Percentiles rank a stretch among this genome's conserved stretches.
Conservation (phyloP, 805 yeast genomes). For the Candida verbasci region DNA sequence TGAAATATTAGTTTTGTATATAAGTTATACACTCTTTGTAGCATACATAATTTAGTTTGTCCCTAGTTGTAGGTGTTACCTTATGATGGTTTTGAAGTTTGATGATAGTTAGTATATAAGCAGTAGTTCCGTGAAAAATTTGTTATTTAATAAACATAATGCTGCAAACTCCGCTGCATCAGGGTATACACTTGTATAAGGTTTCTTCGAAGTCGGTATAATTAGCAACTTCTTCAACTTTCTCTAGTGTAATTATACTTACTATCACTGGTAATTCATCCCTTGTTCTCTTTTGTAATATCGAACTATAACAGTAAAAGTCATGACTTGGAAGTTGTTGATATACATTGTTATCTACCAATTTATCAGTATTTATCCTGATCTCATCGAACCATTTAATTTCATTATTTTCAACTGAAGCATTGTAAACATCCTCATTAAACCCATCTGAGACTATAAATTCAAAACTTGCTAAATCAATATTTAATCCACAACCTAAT, state of each 20-base stretch:
- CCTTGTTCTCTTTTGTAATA: slow-evolving; percentile 3
- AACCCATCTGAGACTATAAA: slow-evolving; percentile 11
- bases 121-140: too few relatives aligned
- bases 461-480: slow-evolving; percentile 17
- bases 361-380: slow-evolving; percentile 5
- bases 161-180: too few relatives aligned
- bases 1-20: too few relatives aligned
- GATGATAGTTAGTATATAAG: too few relatives aligned
- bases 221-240: neutral
- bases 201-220: neutral
- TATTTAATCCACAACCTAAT: slow-evolving; percentile 52
- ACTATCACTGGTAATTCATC: slow-evolving; percentile 14
- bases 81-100: too few relatives aligned
- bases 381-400: slow-evolving; percentile 11
- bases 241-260: slow-evolving; percentile 8
- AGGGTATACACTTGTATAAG: neutral
- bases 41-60: too few relatives aligned
- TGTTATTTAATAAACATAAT: too few relatives aligned
- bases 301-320: slow-evolving; percentile 11
- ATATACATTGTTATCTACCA: slow-evolving; percentile 7
- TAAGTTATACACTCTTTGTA: too few relatives aligned
- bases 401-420: slow-evolving; percentile 1
- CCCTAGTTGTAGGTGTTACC: too few relatives aligned
- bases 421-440: neutral
- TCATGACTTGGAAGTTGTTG: slow-evolving; percentile 3